phyloP scores from a whole-genome alignment of 2,329 filamentous ascomycete species.

The Neofusicoccum kwambonambiense region DNA sequence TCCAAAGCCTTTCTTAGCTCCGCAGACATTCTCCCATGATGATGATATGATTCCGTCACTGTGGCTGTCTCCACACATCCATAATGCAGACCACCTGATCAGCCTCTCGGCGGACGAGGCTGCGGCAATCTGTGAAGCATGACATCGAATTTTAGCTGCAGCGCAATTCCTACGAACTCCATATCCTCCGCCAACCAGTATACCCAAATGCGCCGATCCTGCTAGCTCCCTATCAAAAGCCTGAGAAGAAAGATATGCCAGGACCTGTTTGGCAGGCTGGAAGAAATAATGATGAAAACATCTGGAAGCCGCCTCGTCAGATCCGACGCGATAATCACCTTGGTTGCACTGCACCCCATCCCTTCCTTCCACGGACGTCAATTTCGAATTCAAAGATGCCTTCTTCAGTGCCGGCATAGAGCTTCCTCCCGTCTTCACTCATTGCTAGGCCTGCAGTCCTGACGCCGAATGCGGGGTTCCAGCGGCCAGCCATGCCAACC shows the following conservation, averaged over 20 bases:
- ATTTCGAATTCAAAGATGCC: constrained; percentile 74
- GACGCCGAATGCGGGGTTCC: constrained; percentile 35
- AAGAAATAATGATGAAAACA: not conserved
- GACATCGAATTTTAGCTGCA: not conserved
- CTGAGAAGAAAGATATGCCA: not conserved
- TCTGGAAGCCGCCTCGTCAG: not conserved
- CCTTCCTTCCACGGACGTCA: constrained; percentile 61
- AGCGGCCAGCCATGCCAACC: constrained; percentile 6
- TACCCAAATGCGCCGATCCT: constrained; percentile 2
- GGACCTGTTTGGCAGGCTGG: not conserved
- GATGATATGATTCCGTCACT: too few relatives aligned
- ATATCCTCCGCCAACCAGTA: not conserved
- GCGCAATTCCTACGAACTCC: not conserved
- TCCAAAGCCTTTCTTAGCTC: too few relatives aligned
- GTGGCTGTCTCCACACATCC: too few relatives aligned
- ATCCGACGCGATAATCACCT: constrained; percentile 23
- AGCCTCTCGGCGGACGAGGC: too few relatives aligned
- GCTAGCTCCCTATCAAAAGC: not conserved
- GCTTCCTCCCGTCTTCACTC: constrained; percentile 46
- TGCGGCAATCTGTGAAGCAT: not conserved
- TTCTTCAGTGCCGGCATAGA: constrained; percentile 58
- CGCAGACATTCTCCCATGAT: too few relatives aligned
- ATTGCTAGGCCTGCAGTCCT: constrained; percentile 50
- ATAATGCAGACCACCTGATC: too few relatives aligned
- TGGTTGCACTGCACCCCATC: constrained; percentile 40